These are phyloP conservation scores for Jacaranda copaia DNA, from an alignment of 257 asterid genomes.

Conservation along the genomic window DNA sequence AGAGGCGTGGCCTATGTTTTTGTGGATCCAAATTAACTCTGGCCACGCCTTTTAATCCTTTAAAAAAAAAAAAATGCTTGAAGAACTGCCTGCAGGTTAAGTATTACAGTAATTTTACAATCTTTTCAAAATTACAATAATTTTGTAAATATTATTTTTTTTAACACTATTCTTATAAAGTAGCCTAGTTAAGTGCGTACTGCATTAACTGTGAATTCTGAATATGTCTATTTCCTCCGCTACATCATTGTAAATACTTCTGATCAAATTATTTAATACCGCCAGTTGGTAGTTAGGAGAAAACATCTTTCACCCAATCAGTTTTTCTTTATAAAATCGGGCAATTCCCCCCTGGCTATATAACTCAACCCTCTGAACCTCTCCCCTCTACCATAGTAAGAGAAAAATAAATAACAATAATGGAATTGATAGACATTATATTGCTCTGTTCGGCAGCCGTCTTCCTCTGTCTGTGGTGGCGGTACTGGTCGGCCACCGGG, in stretches of 20 bases:
- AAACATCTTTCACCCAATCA: constrained; percentile 45
- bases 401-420: background rate
- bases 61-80: too few species aligned
- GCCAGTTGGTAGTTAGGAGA: constrained; percentile 32
- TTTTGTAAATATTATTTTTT: too few species aligned
- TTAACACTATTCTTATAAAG: too few species aligned
- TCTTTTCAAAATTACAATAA: too few species aligned
- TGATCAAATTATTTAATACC: constrained; percentile 32
- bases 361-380: background rate
- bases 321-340: constrained; percentile 34
- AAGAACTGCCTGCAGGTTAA: too few species aligned
- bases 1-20: too few species aligned
- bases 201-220: too few species aligned
- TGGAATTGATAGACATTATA: constrained; percentile 62
- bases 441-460: constrained; percentile 48
- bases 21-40: too few species aligned
- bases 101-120: too few species aligned
- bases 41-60: too few species aligned
- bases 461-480: constrained; percentile 74
- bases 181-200: too few species aligned
- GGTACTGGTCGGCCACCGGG: constrained; percentile 56
- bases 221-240: background rate
- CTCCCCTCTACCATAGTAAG: too few species aligned
- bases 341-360: background rate
- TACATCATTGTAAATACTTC: constrained; percentile 19